Base-by-base conservation (phyloP, 371 early-diverging fungal species). In the Actinomortierella ambigua region DNA sequence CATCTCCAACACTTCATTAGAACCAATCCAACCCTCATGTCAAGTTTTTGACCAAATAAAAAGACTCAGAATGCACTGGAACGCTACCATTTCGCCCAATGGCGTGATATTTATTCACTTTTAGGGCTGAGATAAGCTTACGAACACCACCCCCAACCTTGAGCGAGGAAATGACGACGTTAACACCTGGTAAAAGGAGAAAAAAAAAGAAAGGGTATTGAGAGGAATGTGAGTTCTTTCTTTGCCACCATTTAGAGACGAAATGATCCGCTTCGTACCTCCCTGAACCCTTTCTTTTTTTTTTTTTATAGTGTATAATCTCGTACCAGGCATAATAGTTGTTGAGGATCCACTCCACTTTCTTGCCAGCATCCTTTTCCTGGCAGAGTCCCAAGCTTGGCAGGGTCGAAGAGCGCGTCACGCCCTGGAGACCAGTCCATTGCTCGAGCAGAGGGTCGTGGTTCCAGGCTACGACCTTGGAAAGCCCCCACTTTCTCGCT, bases 391-490 rank as follows among this genome's bases (percentile, higher is more conserved):
- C 70, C 39, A 70, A 18, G 27, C 65, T 58, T 0, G 61, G 46
- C 24, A 70, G 61, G 23, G 70, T 65, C 41, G 64, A 61, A 41
- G 53, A 13, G 5, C 70, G 57, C 3, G 49, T 11, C 20, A 61
- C 34, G 20, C 61, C 29, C 40, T 70, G 44, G 15, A 65, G 51
- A 14, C 65, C 62, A 23, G 65, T n/a, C 29, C 64, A 34, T 1
- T 47, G 50, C 9, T 65, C 65, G 52, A 70, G 28, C 0, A 51
- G 41, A 1, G 20, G 51, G 43, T 70, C 65, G 0, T 41, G 54
- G 29, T 65, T 61, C 70, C 70, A 70, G 28, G 57, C 60, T n/a
- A 61, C 65, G 9, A 70, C 42, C 40, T 70, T 70, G 55, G 61
- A 61, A 14, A 70, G n/a, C 0, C 53, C 53, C 70, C 70, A 70